Conservation (phyloP, 2,329 filamentous ascomycete species). For the Exophiala sideris region DNA sequence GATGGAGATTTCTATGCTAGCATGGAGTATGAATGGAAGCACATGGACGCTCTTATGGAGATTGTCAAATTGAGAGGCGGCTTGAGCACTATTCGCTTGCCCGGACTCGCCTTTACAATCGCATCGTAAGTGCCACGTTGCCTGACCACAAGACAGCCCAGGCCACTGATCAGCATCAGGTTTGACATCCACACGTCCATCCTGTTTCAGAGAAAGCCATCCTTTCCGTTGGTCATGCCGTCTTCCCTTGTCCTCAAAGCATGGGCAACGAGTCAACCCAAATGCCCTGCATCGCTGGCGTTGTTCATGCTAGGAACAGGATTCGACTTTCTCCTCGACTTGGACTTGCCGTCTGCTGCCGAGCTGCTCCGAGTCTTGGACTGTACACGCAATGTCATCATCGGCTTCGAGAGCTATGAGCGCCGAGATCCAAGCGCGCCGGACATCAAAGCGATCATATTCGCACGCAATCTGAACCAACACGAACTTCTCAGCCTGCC, state of each 20-base stretch:
- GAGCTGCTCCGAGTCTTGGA: not conserved
- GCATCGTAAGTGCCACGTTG: constrained; percentile 1
- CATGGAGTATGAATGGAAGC: constrained; percentile 9
- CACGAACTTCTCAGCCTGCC: constrained; percentile 98
- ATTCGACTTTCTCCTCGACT: no score
- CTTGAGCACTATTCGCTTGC: constrained; percentile 4
- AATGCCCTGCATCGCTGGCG: not conserved
- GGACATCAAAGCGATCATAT: constrained; percentile 11
- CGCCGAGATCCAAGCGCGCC: constrained; percentile 3
- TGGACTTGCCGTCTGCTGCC: not conserved
- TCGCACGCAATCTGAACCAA: constrained; percentile 69
- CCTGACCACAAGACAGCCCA: not conserved
- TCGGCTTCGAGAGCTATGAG: constrained; percentile 7
- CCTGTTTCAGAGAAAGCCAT: constrained; percentile 5
- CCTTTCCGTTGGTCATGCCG: constrained; percentile 7
- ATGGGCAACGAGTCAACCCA: constrained; percentile 1
- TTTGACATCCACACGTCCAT: constrained; percentile 10
- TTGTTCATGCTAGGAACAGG: no score
- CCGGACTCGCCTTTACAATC: constrained; percentile 8
- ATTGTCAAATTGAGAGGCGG: constrained; percentile 9
- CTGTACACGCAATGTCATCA: constrained; percentile 2
- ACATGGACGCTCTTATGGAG: constrained; percentile 5
- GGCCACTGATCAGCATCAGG: not conserved
- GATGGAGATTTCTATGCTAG: constrained; percentile 8
- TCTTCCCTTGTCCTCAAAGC: not conserved